Evolutionary conservation across 352 stramenopile species (phyloP).

Genomic region (Pythium volutum): DNA sequence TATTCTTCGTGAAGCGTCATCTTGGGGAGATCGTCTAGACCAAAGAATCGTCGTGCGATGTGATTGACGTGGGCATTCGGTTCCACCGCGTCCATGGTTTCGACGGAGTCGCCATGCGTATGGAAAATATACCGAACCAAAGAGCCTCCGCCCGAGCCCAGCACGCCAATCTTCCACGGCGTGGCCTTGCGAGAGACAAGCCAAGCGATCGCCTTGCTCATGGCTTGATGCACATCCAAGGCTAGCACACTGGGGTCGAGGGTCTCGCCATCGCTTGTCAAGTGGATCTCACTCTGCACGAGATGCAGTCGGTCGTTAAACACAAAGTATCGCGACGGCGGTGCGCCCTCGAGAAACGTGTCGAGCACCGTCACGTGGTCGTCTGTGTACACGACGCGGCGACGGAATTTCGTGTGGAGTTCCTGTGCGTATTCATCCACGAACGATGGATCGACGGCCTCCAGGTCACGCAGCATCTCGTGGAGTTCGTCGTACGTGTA

Average conservation of each 20-base stretch:
- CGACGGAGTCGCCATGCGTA: slow-evolving; percentile 28
- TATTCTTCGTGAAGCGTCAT: slow-evolving; percentile 50
- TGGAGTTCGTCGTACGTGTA: slow-evolving; percentile 68
- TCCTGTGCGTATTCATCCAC: slow-evolving; percentile 54
- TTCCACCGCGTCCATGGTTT: slow-evolving; percentile 54
- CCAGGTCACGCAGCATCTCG: slow-evolving; percentile 54
- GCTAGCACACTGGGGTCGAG: slow-evolving; percentile 46
- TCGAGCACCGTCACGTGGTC: slow-evolving; percentile 63
- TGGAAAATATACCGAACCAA: slow-evolving; percentile 57
- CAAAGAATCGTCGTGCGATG: slow-evolving; percentile 46
- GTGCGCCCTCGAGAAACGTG: slow-evolving; percentile 35
- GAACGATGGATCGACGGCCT: slow-evolving; percentile 52
- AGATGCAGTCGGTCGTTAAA: slow-evolving; percentile 73
- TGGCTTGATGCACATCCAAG: slow-evolving; percentile 66
- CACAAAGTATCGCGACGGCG: slow-evolving; percentile 56
- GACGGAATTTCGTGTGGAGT: slow-evolving; percentile 53
- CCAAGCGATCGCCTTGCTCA: slow-evolving; percentile 44
- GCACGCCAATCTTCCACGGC: slow-evolving; percentile 31
- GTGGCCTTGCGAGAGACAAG: slow-evolving; percentile 6
- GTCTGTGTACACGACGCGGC: slow-evolving; percentile 47
- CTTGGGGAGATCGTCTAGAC: slow-evolving; percentile 26
- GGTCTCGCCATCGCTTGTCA: slow-evolving; percentile 17
- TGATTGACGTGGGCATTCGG: slow-evolving; percentile 43
- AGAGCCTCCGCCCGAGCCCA: slow-evolving; percentile 57
- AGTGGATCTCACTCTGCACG: slow-evolving; percentile 64